Evolutionary conservation across 2,329 filamentous ascomycete genomes (phyloP).

Genomic region (Beauveria australis): DNA sequence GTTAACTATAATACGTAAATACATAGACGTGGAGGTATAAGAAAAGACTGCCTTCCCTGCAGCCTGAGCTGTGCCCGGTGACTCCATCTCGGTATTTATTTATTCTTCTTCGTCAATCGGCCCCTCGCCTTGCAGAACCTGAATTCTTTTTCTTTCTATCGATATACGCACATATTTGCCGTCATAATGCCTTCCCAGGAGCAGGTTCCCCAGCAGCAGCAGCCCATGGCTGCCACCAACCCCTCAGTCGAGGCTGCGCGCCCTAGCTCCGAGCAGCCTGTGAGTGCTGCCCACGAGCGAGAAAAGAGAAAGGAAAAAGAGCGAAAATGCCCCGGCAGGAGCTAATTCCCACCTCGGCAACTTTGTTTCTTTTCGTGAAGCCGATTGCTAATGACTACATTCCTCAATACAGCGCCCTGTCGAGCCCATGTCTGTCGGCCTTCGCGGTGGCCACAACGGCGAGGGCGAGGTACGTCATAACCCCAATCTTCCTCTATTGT

Average conservation of each 20-base stretch:
- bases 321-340: background rate
- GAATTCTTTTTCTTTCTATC: background rate
- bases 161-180: no score
- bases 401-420: slow-evolving; percentile 21
- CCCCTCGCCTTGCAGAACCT: background rate
- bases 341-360: background rate
- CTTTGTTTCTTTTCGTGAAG: background rate
- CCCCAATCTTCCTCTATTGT: background rate
- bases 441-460: slow-evolving; percentile 26
- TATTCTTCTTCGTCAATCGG: background rate
- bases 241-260: slow-evolving; percentile 13
- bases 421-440: slow-evolving; percentile 26
- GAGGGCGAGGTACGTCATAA: slow-evolving; percentile 26
- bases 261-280: slow-evolving; percentile 26
- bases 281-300: slow-evolving; percentile 16
- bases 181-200: slow-evolving; percentile 3
- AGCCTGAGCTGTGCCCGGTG: background rate
- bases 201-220: slow-evolving; percentile 5
- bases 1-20: background rate
- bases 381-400: background rate
- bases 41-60: background rate
- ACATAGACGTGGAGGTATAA: background rate
- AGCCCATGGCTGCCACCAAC: slow-evolving; percentile 8
- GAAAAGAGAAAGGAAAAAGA: no score
- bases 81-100: background rate